Evolutionary conservation across 2,329 filamentous ascomycete genomes (phyloP).

Genomic region (Rhynchosporium graminicola): DNA sequence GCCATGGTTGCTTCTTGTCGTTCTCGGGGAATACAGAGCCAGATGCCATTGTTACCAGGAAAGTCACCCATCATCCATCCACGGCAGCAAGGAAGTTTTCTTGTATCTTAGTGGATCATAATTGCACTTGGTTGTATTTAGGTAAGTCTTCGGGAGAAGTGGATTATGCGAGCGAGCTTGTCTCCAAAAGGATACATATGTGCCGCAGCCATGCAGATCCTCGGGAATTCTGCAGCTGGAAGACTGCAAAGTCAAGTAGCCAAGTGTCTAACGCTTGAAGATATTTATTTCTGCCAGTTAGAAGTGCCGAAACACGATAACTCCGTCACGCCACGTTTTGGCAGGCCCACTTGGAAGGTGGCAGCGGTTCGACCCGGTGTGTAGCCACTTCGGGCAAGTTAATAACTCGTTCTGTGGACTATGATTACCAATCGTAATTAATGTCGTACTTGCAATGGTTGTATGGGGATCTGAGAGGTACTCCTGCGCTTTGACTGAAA

Average conservation of each 20-base stretch:
- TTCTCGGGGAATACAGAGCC: not conserved
- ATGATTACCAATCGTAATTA: not conserved
- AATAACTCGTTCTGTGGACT: not conserved
- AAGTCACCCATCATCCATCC: not conserved
- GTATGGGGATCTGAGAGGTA: not conserved
- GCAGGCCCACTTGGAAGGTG: not conserved
- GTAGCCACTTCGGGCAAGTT: too few species aligned
- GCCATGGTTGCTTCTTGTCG: constrained; percentile 6
- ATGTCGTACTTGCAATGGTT: not conserved
- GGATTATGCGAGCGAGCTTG: not conserved
- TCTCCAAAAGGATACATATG: not conserved
- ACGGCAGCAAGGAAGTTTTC: not conserved
- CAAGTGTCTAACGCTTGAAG: not conserved
- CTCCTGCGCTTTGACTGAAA: not conserved
- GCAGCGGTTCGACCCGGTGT: constrained; percentile 4
- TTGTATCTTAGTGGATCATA: constrained; percentile 2
- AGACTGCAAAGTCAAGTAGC: not conserved
- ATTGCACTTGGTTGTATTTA: constrained; percentile 6
- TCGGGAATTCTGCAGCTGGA: not conserved
- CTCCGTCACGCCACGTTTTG: constrained; percentile 9
- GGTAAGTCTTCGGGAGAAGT: not conserved
- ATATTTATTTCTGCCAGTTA: not conserved
- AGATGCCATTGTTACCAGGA: not conserved
- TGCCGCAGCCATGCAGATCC: not conserved
- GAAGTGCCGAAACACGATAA: not conserved